Evolutionary conservation across 805 yeast species (phyloP), one percentile per base, ranked within the genome.

Genomic region (Saccharomycopsis amapae): DNA sequence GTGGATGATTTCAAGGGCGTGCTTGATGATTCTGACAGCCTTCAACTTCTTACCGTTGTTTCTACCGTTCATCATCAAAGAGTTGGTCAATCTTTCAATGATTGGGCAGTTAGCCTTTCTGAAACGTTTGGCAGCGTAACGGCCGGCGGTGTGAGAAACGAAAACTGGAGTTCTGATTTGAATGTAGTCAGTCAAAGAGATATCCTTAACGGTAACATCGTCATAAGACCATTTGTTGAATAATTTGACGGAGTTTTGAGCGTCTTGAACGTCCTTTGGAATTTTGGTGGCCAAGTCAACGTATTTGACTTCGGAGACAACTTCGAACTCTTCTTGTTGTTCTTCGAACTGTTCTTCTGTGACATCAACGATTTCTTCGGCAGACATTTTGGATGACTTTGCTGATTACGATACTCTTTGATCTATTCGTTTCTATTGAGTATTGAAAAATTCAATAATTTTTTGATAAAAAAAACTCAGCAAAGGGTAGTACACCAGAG

Each of bases 31-130:
- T 85, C 97, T 89, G 64, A 93, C 97, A 65, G 99, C 98, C 85
- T 90, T 89, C 74, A 94, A 86, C 80, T 93, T 93, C 84, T 93
- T 93, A 83, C 99, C 99, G 85, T 94, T 93, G 94, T 93, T 93
- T 81, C 97, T 90, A 80, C 99, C 99, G 85, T 93, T 89, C 98
- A 93, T 93, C 98, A 93, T 93, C 71, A 93, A 80, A 58, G 98
- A 85, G 90, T 93, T 90, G 76, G 97, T 90, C 73, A 93, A 81
- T 82, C 99, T 90, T 84, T 93, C 99, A 63, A 93, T 73, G 72
- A 93, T 83, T 68, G 97, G 97, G 79, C 97, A 89, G 81, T 93
- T 98, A 62, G 97, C 93, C 85, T 93, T 93, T 84, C 97, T 89
- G 85, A 93, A 93, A 77, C 98, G 89, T 87, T 93, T 93, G 76